Percentiles rank a stretch among this genome's conserved stretches.
Evolutionary conservation across 352 stramenopile genomes (phyloP).

Genomic region (Pseudoperonospora humuli): DNA sequence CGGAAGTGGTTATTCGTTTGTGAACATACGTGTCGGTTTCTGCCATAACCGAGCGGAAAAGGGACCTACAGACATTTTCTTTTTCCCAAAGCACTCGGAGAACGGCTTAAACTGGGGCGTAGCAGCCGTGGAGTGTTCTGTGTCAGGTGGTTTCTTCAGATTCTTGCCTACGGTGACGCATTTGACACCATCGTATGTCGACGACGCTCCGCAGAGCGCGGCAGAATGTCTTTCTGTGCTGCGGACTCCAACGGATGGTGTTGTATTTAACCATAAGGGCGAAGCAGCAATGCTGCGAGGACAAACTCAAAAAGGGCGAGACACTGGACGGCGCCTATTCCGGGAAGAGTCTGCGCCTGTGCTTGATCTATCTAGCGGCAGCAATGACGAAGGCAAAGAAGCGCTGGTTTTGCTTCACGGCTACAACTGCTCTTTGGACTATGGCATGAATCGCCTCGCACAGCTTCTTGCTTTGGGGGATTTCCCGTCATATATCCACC

Average conservation of each 20-base stretch:
- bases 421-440: conserved; percentile 66
- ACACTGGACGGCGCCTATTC: conserved; percentile 19
- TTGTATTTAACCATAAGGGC: conserved; percentile 40
- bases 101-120: conserved; percentile 63
- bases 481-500: conserved; percentile 59
- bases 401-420: conserved; percentile 59
- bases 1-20: conserved; percentile 65
- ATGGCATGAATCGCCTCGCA: conserved; percentile 46
- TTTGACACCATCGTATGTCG: conserved; percentile 33
- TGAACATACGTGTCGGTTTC: conserved; percentile 63
- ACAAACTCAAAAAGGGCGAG: conserved; percentile 7
- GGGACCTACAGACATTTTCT: conserved; percentile 30
- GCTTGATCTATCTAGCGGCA: conserved; percentile 10
- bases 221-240: conserved; percentile 33
- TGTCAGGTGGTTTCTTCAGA: conserved; percentile 64
- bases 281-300: conserved; percentile 10
- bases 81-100: conserved; percentile 38
- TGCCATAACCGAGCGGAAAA: conserved; percentile 45
- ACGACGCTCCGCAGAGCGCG: conserved; percentile 29
- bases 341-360: conserved; percentile 29
- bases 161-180: conserved; percentile 54
- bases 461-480: conserved; percentile 58
- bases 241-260: conserved; percentile 37
- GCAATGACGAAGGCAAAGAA: conserved; percentile 33
- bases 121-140: conserved; percentile 68